These are phyloP conservation scores for Rutidosis leptorrhynchoides DNA, from an alignment of 129 eudicot species.

Conservation along the genomic window DNA sequence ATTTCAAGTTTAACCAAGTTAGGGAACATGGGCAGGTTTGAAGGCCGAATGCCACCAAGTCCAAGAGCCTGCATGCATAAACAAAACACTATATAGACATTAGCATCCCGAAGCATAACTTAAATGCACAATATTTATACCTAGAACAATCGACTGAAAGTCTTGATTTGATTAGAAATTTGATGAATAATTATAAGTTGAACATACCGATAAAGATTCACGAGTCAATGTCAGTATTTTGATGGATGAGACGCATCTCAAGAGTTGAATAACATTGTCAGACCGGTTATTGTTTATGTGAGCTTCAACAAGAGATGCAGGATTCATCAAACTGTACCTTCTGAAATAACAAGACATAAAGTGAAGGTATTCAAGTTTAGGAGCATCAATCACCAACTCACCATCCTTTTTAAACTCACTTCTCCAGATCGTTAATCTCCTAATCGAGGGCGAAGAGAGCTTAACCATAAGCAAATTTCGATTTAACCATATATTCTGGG, in stretches of 20 bases:
- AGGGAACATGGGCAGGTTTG: slow-evolving; percentile 18
- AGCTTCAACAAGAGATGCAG: slow-evolving; percentile 25
- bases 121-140: no score
- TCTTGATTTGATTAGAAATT: no score
- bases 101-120: background rate
- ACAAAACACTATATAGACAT: slow-evolving; percentile 8
- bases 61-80: slow-evolving; percentile 28
- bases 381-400: background rate
- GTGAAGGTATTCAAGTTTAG: background rate
- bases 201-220: background rate
- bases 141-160: no score
- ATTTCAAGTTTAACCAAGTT: slow-evolving; percentile 24
- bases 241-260: slow-evolving; percentile 9
- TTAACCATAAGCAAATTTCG: background rate
- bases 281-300: background rate
- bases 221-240: slow-evolving; percentile 14
- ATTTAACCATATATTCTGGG: no score
- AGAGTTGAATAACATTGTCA: background rate
- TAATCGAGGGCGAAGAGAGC: background rate
- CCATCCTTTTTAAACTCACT: background rate
- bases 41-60: background rate
- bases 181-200: no score
- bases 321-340: background rate
- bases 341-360: background rate
- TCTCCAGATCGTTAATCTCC: background rate